Base-by-base conservation (phyloP, 768 basidiomycete species). In the Rhizopogon rudus region DNA sequence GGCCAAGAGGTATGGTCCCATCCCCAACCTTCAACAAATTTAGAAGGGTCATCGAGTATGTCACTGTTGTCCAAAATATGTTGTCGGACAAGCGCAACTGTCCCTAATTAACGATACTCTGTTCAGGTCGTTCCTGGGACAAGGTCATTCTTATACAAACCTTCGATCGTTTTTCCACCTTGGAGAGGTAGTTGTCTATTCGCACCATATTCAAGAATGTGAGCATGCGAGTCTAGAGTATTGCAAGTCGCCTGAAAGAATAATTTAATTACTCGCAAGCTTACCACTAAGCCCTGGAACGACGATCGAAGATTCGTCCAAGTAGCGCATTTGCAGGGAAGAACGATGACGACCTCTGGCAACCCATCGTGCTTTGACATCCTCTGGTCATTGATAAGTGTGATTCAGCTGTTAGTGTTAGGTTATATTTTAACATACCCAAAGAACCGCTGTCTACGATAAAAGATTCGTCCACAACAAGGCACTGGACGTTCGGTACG, bases 1-100 rank as follows among this genome's bases (percentile, higher is more conserved):
- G 78, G 73, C 88, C 88, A 90, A 52, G 78, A 71, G 1, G 91
- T 95, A 69, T 96, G 94, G 67, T 96, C 91, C 93, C 94, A 96
- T 1, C 93, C 94, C 65, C 88, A 83, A 2, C 92, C 92, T 53
- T 84, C 79, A 14, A 96, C 78, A 67, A 84, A 84, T 59, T 77
- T 79, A 20, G 79, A 75, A 13, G 72, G 78, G 65, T 91, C 79
- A 17, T 73, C 71, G 20, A 73, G 67, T n/a, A 87, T 68, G 41
- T 85, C 83, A 0, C 79, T 79, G 57, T 83, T 77, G 8, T 75
- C 67, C 10, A 82, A 67, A 52, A 93, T 83, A 67, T 82, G 87
- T 20, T 78, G 65, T 51, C 78, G 77, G 39, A 92, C 78, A 44
- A 82, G 79, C 1, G 73, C 73, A 39, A 88, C 80, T 51, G 87